Conservation (phyloP, 2,329 filamentous ascomycete species). For the Neofusicoccum cordaticola region DNA sequence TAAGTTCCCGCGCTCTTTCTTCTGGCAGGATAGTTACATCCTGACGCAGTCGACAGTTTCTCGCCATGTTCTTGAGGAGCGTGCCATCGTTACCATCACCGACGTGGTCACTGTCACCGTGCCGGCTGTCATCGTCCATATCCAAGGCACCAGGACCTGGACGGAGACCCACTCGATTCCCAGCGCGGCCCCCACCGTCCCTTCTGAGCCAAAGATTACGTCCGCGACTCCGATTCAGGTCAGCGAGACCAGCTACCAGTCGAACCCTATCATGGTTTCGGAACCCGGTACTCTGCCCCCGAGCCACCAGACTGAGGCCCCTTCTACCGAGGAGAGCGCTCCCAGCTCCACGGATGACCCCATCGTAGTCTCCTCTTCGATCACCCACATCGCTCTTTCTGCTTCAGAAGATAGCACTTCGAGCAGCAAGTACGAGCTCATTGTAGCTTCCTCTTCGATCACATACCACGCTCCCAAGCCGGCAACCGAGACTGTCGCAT, state of each 20-base stretch:
- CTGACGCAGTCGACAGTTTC: not conserved
- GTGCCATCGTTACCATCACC: conserved; percentile 1
- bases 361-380: not conserved
- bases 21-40: not conserved
- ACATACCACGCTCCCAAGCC: too few relatives aligned
- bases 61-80: not conserved
- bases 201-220: not conserved
- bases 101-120: conserved; percentile 5
- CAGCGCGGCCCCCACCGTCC: not conserved
- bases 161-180: not conserved
- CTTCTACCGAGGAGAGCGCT: not conserved
- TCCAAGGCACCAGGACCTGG: not conserved
- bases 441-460: too few relatives aligned
- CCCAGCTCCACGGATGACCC: not conserved
- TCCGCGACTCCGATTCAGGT: not conserved
- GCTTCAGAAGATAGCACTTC: not conserved
- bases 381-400: not conserved
- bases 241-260: not conserved
- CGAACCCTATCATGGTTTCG: not conserved
- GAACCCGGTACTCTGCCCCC: not conserved
- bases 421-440: too few relatives aligned
- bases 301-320: not conserved
- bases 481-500: not conserved
- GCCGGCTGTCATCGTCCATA: conserved; percentile 9
- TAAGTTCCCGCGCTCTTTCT: not conserved